Evolutionary conservation across 2,329 filamentous ascomycete species (phyloP), one percentile per base, ranked within the genome.

Genomic region (Cytospora leucostoma): DNA sequence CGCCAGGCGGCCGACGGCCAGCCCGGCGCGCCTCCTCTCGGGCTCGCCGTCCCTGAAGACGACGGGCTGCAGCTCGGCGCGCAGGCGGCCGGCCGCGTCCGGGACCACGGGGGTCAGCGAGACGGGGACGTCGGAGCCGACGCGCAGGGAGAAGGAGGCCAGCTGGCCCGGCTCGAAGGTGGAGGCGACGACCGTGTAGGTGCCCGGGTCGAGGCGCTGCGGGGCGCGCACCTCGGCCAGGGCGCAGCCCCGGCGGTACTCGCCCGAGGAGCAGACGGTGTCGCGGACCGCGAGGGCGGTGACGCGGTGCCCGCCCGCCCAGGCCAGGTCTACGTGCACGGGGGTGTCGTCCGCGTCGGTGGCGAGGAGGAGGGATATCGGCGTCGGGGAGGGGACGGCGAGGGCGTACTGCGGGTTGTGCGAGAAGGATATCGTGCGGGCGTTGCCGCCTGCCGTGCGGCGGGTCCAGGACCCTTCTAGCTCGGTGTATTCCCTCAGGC

Each of bases 161-260:
- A 86, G 79, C 71, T 96, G 91, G 10, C 89, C 89, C 0, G 89
- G 83, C 67, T 96, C 92, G 73, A 96, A 98, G 0, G 94, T 96
- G 2, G 92, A 97, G 73, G 90, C 94, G 7, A 97, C 89, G 62
- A 97, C 82, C 0, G 92, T 97, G 74, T 98, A 99, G 0, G 82
- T 82, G 0, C 94, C 94, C 0, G 85, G 78, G 47, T 88, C 86
- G 19, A 97, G 77, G 21, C 78, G 67, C 71, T 70, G 74, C 68
- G 63, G 49, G 47, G 54, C 19, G 33, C 27, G 15, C 8, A 65
- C 49, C 7, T 91, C 85, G 3, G 89, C 88, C 37, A 93, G 80
- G 4, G 91, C 90, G 72, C 90, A 91, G 34, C 90, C 90, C 34
- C 89, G 87, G 56, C 91, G 88, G 75, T 99, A 97, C 68, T 97